Percentiles rank a stretch among this genome's conserved stretches.
phyloP scores from a whole-genome alignment of 2,329 filamentous ascomycete genomes.

The Paecilomyces sp. region DNA sequence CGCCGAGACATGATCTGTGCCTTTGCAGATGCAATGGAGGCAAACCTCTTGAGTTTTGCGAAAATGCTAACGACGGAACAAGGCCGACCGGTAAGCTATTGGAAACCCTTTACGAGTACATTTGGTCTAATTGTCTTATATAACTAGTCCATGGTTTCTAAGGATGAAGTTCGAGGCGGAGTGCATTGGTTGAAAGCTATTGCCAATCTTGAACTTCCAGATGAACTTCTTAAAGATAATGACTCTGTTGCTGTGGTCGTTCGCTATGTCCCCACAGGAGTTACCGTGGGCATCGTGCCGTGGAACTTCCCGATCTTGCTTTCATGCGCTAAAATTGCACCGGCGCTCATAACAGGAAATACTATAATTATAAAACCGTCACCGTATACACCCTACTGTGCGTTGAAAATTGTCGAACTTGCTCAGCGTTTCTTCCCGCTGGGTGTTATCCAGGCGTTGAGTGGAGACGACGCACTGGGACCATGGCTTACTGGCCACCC shows the following conservation, averaged over 20 bases:
- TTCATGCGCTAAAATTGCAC: conserved; percentile 47
- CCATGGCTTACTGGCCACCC: conserved; percentile 54
- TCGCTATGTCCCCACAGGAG: conserved; percentile 32
- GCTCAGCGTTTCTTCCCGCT: conserved; percentile 52
- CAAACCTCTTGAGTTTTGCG: neutral
- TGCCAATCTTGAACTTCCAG: conserved; percentile 21
- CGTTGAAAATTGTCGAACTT: conserved; percentile 55
- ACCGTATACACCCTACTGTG: conserved; percentile 23
- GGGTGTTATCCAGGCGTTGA: conserved; percentile 56
- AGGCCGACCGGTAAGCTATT: neutral
- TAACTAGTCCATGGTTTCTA: neutral
- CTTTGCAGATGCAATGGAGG: neutral
- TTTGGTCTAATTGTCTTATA: neutral
- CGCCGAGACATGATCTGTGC: neutral
- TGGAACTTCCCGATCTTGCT: conserved; percentile 49
- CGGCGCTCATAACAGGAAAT: conserved; percentile 52
- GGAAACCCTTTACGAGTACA: neutral
- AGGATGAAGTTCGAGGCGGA: neutral
- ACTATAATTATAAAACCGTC: conserved; percentile 52
- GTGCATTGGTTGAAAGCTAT: neutral
- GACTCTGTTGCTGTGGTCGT: conserved; percentile 27
- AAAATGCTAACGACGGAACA: neutral
- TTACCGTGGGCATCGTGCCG: conserved; percentile 49
- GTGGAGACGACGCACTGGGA: conserved; percentile 55
- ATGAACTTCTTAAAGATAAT: conserved; percentile 44